A percentile compares a stretch with the other conserved stretches of the same genome.
Evolutionary conservation across 2,329 filamentous ascomycete species (phyloP).

Genomic region (Metarhizium album): DNA sequence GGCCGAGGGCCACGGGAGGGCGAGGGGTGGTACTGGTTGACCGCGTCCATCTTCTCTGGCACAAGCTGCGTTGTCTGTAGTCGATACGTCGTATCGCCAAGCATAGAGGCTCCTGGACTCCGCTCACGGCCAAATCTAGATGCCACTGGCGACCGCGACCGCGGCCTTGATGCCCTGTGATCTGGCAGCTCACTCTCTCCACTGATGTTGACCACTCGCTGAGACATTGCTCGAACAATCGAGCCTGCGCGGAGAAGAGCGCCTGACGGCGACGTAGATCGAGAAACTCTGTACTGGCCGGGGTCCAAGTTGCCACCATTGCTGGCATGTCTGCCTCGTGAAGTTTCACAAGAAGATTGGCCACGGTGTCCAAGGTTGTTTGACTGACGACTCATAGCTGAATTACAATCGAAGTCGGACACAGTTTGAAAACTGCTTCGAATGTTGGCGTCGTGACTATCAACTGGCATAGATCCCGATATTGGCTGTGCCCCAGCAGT

Average conservation of each 20-base stretch:
- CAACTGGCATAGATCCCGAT: slow-evolving; percentile 34
- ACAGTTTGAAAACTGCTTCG: slow-evolving; percentile 49
- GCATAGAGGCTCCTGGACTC: slow-evolving; percentile 21
- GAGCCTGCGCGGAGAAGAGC: slow-evolving; percentile 61
- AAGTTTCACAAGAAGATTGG: slow-evolving; percentile 44
- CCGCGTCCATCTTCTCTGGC: slow-evolving; percentile 31
- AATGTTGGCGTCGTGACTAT: slow-evolving; percentile 28
- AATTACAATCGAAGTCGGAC: slow-evolving; percentile 44
- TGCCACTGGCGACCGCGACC: slow-evolving; percentile 43
- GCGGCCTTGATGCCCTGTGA: slow-evolving; percentile 52
- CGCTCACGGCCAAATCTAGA: slow-evolving; percentile 22
- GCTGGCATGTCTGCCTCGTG: slow-evolving; percentile 35
- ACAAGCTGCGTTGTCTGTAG: slow-evolving; percentile 35
- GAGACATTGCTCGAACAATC: slow-evolving; percentile 79
- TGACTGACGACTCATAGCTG: slow-evolving; percentile 40
- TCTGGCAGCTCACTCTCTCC: slow-evolving; percentile 82
- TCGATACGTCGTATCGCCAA: slow-evolving; percentile 39
- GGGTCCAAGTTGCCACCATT: slow-evolving; percentile 47
- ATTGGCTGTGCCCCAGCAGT: slow-evolving; percentile 46
- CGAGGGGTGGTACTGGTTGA: slow-evolving; percentile 4
- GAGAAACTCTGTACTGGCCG: slow-evolving; percentile 41
- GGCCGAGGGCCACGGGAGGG: slow-evolving; percentile 12
- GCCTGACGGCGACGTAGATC: slow-evolving; percentile 51
- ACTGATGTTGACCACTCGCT: slow-evolving; percentile 94
- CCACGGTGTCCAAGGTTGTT: slow-evolving; percentile 39